A percentile compares a stretch with the other conserved stretches of the same genome.
Evolutionary conservation across 2,329 filamentous ascomycete genomes (phyloP).

Genomic region (Hypoxylon sp.): DNA sequence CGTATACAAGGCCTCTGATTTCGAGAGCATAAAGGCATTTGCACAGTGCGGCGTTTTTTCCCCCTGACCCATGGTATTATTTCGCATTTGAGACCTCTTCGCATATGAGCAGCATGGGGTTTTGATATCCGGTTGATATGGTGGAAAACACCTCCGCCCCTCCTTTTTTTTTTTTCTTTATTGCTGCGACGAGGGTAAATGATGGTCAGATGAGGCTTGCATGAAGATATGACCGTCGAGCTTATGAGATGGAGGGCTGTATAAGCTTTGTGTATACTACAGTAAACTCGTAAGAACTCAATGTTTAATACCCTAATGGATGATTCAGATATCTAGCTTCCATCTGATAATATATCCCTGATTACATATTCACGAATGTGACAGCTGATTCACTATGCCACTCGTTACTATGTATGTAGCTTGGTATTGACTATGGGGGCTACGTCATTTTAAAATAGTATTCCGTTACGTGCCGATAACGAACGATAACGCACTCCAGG

Average conservation of each 20-base stretch:
- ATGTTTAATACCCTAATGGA: conserved; percentile 31
- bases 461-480: not conserved
- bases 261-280: conserved; percentile 33
- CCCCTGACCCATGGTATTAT: conserved; percentile 29
- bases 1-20: conserved; percentile 19
- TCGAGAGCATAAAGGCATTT: conserved; percentile 37
- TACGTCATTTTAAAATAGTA: conserved; percentile 28
- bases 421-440: not conserved
- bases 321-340: not conserved
- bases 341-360: not conserved
- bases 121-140: conserved; percentile 37
- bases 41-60: conserved; percentile 34
- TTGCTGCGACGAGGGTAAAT: conserved; percentile 8
- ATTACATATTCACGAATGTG: not conserved
- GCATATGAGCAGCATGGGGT: conserved; percentile 23
- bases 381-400: not conserved
- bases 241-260: conserved; percentile 15
- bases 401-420: not conserved
- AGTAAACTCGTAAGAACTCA: conserved; percentile 20
- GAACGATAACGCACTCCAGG: conserved; percentile 6
- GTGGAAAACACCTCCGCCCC: conserved; percentile 20
- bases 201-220: conserved; percentile 24
- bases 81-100: conserved; percentile 24
- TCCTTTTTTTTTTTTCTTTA: conserved; percentile 7
- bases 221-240: conserved; percentile 22